Base-by-base conservation (phyloP, 1,284 basidiomycete species). In the Gomphus sp. region DNA sequence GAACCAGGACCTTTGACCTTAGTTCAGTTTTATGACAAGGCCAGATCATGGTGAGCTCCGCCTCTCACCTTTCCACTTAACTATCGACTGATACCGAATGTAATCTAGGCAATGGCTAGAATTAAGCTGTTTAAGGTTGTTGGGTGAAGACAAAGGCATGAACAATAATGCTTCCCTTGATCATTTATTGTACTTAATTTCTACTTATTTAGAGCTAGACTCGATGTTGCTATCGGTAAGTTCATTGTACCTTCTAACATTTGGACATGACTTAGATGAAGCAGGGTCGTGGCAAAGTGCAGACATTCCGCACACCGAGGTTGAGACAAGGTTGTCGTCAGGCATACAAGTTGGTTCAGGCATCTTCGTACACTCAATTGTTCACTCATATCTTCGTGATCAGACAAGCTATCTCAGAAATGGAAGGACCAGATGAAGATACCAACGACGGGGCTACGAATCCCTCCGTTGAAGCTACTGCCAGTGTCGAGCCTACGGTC, bases 11-110 rank as follows among this genome's bases (percentile, higher is more conserved):
- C 70, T 58, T 55, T 81, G 61, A 74, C 79, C 64, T 75, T 89
- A 47, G 76, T 91, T 16, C 80, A 80, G 55, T 92, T 89, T 71
- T 90, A 77, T 67, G 88, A 90, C 66, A 77, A 77, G 56, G 65
- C 72, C 1, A 71, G 72, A 52, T 80, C 81, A 56, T 91, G 85
- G 84, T 84, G 64, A 41, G 76, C 64, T 34, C n/a, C 33, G 25
- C 45, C 18, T 47, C 7, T 47, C n/a, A 28, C 45, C 31, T 47
- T 11, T 11, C 45, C 31, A 52, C 16, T 37, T 50, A 33, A 50
- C 36, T 31, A 28, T 31, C 10, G 8, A 18, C 25, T 22, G n/a
- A 34, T 31, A 3, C 48, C 16, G 9, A 52, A 34, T 14, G 7
- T 1, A 25, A 50, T 44, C 14, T 61, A 80, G 82, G 80, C 79